A percentile compares a stretch with the other conserved stretches of the same genome.
Conservation (phyloP, 2,329 filamentous ascomycete genomes). For the Fusarium bactridioides region DNA sequence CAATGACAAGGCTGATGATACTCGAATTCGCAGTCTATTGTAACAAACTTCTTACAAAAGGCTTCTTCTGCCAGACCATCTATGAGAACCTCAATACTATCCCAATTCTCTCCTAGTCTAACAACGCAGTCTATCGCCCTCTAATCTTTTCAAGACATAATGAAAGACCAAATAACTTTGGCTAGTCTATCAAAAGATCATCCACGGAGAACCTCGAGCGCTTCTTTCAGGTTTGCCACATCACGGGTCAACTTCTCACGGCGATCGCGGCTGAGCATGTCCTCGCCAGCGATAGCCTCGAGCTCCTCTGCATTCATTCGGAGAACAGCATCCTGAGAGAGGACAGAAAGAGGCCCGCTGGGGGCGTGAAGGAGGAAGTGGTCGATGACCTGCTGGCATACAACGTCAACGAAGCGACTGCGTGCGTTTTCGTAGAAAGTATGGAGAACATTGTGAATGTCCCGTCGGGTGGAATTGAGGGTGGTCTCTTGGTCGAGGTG, state of each 20-base stretch:
- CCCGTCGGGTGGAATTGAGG: too few species aligned
- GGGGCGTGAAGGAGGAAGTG: too few species aligned
- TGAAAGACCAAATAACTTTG: not conserved
- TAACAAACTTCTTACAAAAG: not conserved
- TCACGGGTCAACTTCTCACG: constrained; percentile 56
- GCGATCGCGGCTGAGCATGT: constrained; percentile 49
- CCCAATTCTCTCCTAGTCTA: not conserved
- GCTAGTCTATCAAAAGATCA: not conserved
- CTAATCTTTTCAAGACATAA: not conserved
- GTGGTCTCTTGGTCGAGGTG: too few species aligned
- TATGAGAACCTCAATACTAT: not conserved
- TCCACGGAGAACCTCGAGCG: constrained; percentile 38
- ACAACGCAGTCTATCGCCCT: not conserved
- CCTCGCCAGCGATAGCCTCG: constrained; percentile 67
- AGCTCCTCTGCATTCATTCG: too few species aligned
- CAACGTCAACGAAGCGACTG: too few species aligned
- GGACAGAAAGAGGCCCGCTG: too few species aligned
- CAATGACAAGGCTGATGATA: not conserved
- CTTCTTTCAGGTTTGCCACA: constrained; percentile 54
- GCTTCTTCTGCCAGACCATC: not conserved
- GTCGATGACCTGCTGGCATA: too few species aligned
- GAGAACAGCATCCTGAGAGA: too few species aligned
- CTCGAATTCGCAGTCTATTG: not conserved
- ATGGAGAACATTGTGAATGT: too few species aligned
- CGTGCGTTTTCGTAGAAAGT: too few species aligned